Evolutionary conservation across 2,329 filamentous ascomycete species (phyloP).

Genomic region (Botrytis galanthina): DNA sequence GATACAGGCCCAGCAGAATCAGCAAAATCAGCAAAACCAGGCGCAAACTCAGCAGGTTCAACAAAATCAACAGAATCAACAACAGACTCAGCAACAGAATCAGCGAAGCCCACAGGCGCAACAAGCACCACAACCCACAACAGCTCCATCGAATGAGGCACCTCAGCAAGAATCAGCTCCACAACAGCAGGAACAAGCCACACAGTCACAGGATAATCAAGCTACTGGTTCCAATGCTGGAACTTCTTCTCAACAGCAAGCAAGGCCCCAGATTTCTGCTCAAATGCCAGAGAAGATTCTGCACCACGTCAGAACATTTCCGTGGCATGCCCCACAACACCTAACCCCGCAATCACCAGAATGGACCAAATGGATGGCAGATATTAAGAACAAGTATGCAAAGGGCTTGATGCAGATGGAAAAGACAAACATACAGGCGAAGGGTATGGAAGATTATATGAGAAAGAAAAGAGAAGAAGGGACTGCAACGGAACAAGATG

Average conservation of each 20-base stretch:
- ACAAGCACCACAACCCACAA: slow-evolving; percentile 19
- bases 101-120: slow-evolving; percentile 20
- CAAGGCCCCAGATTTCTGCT: slow-evolving; percentile 6
- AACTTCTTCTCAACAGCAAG: slow-evolving; percentile 22
- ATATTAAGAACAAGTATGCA: slow-evolving; percentile 48
- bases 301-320: slow-evolving; percentile 49
- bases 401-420: slow-evolving; percentile 53
- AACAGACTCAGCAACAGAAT: slow-evolving; percentile 17
- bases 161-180: slow-evolving; percentile 8
- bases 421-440: slow-evolving; percentile 43
- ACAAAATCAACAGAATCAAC: slow-evolving; percentile 21
- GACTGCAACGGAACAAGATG: slow-evolving; percentile 48
- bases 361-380: slow-evolving; percentile 48
- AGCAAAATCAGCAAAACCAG: slow-evolving; percentile 9
- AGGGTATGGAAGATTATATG: slow-evolving; percentile 44
- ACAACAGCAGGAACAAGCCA: slow-evolving; percentile 23
- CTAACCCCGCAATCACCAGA: slow-evolving; percentile 45
- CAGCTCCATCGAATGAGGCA: background rate
- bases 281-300: slow-evolving; percentile 40
- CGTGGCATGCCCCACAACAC: slow-evolving; percentile 46
- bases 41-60: slow-evolving; percentile 23
- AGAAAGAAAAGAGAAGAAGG: slow-evolving; percentile 46
- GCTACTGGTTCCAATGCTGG: slow-evolving; percentile 23
- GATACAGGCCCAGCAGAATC: slow-evolving; percentile 40
- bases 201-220: slow-evolving; percentile 21